phyloP scores from a whole-genome alignment of 352 stramenopile species.

The Pythium aquatile region DNA sequence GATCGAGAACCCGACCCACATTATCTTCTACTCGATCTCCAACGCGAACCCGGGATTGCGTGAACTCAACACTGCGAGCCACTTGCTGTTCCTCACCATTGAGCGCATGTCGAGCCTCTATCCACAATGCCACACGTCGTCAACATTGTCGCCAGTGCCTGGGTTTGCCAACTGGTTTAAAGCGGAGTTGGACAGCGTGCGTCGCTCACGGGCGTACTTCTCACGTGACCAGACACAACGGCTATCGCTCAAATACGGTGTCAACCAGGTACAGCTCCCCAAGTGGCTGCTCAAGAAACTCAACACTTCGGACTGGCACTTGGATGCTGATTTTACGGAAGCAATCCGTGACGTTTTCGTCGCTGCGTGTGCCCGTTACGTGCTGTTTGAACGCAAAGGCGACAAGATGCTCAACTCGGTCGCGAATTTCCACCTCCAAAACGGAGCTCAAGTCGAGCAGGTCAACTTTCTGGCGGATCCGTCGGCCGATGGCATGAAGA shows the following conservation, averaged over 20 bases:
- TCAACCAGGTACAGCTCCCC: constrained; percentile 46
- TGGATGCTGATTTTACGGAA: constrained; percentile 44
- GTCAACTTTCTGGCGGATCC: constrained; percentile 81
- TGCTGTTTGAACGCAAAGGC: constrained; percentile 74
- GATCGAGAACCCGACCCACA: constrained; percentile 54
- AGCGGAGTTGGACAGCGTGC: constrained; percentile 35
- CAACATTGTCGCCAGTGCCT: constrained; percentile 78
- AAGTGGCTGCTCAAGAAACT: constrained; percentile 76
- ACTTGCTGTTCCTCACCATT: constrained; percentile 83
- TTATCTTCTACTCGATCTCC: constrained; percentile 87
- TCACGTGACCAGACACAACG: constrained; percentile 44
- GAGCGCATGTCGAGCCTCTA: constrained; percentile 68
- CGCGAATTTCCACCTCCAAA: constrained; percentile 85
- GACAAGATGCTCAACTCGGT: constrained; percentile 83
- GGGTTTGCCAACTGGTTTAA: constrained; percentile 75
- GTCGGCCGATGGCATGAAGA: constrained; percentile 42
- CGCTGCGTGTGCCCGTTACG: constrained; percentile 65
- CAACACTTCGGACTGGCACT: constrained; percentile 44
- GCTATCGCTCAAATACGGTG: constrained; percentile 57
- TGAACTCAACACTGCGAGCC: constrained; percentile 78
- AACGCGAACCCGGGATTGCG: constrained; percentile 78
- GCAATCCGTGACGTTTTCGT: constrained; percentile 52
- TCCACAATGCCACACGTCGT: constrained; percentile 57
- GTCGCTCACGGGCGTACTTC: constrained; percentile 42
- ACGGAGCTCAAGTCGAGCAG: constrained; percentile 82